Conservation (phyloP, 345 rosid species). For the Lumnitzera littorea region DNA sequence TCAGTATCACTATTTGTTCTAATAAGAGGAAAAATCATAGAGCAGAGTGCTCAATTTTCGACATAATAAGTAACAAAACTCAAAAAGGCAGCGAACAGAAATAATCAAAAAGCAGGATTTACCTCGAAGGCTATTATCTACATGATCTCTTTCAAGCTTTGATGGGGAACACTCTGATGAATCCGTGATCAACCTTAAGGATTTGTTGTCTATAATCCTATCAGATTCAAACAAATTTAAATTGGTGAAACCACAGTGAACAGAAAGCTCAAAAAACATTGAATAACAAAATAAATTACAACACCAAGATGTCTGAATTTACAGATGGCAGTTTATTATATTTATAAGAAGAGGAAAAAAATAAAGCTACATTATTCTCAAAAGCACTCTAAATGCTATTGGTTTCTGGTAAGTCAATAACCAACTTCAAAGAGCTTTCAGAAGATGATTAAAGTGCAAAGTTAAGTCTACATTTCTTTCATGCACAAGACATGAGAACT, state of each 20-base stretch:
- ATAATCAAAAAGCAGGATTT: slow-evolving; percentile 6
- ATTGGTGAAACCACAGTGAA: slow-evolving; percentile 8
- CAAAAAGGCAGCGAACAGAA: neutral
- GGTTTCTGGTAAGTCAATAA: too few relatives aligned
- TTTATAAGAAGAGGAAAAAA: too few relatives aligned
- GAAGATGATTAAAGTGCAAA: too few relatives aligned
- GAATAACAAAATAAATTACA: too few relatives aligned
- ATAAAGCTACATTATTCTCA: too few relatives aligned
- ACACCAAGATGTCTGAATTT: too few relatives aligned
- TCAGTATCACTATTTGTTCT: too few relatives aligned
- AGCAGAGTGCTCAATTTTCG: neutral
- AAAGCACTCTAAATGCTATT: too few relatives aligned
- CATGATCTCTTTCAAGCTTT: slow-evolving; percentile 40
- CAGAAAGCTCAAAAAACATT: neutral
- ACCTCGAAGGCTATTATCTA: slow-evolving; percentile 73
- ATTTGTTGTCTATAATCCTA: slow-evolving; percentile 87
- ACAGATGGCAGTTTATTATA: too few relatives aligned
- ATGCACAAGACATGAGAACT: too few relatives aligned
- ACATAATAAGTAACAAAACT: neutral
- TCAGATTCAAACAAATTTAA: slow-evolving; percentile 7
- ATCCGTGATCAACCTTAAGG: slow-evolving; percentile 77
- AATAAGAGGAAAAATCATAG: neutral
- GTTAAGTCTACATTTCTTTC: too few relatives aligned
- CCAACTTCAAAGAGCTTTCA: too few relatives aligned
- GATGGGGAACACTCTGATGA: slow-evolving; percentile 56